These are phyloP conservation scores for Rhodotorula sp. DNA, from an alignment of 1,284 basidiomycete species.

Conservation along the genomic window DNA sequence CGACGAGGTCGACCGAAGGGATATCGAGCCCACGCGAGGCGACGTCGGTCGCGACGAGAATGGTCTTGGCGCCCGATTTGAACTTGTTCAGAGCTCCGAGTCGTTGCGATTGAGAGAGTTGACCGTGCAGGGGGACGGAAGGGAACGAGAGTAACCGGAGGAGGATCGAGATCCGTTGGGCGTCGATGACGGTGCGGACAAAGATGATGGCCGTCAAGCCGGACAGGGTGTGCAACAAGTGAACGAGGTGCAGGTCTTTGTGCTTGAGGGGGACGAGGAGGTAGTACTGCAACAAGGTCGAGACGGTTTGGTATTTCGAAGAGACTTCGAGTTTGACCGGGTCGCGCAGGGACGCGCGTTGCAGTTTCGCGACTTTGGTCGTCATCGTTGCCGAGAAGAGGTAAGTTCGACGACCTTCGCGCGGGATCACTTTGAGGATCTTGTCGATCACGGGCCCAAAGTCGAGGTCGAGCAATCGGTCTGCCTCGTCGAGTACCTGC, in stretches of 20 bases:
- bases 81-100: conserved; percentile 95
- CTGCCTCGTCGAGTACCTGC: conserved; percentile 94
- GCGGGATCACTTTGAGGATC: conserved; percentile 91
- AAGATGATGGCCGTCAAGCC: conserved; percentile 96
- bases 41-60: conserved; percentile 94
- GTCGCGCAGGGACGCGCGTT: conserved; percentile 90
- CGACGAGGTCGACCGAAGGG: conserved; percentile 91
- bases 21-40: conserved; percentile 97
- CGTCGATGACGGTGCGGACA: conserved; percentile 91
- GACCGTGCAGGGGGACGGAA: conserved; percentile 93
- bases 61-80: conserved; percentile 85
- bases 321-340: conserved; percentile 94
- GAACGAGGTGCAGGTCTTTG: conserved; percentile 89
- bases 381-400: conserved; percentile 99
- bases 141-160: conserved; percentile 88
- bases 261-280: conserved; percentile 87
- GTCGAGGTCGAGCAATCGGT: conserved; percentile 94
- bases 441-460: conserved; percentile 97
- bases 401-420: conserved; percentile 83
- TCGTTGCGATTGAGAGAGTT: conserved; percentile 88
- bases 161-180: conserved; percentile 84
- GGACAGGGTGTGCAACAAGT: conserved; percentile 82
- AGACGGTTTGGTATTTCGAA: conserved; percentile 96
- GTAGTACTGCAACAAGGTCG: conserved; percentile 93
- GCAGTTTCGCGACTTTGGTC: conserved; percentile 95